Evolutionary conservation across 2,329 filamentous ascomycete species (phyloP), one percentile per base, ranked within the genome.

Genomic region (Aureobasidium sp.): DNA sequence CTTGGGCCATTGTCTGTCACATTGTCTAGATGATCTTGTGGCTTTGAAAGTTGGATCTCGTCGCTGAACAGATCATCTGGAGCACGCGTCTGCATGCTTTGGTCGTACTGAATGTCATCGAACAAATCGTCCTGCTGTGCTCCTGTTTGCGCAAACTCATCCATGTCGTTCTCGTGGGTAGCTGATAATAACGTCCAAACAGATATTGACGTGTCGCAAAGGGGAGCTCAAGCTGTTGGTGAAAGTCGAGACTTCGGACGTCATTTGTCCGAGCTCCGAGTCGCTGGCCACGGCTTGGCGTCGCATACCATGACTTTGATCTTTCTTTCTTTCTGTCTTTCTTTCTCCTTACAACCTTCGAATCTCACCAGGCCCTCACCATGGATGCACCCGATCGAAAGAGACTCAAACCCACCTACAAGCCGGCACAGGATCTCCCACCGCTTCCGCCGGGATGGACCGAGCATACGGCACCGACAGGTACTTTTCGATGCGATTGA

Each of bases 391-490:
- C 56, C 5, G 54, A 56, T 14, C 54, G 49, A 22, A 58, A 53
- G 48, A 89, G 89, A 85, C 74, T 91, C 44, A 89, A 83, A 65
- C 88, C 85, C 17, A 90, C 87, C n/a, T 83, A 90, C 69, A 81
- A 79, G 56, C 76, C 81, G 19, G 77, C 41, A 66, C 66, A 57
- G n/a, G 47, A 57, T 19, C 59, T 54, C 11, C 75, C 80, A 40
- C 81, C 86, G 30, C 75, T 96, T 1, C 85, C 84, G 24, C 76
- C 84, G 38, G 90, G 88, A 58, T 96, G 90, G 90, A 88, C 86
- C n/a, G 88, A 95, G 69, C 90, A 96, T 71, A 90, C 84, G 70
- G 89, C 90, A 49, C 90, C 90, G 5, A 85, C 85, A 47, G 81
- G 81, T 4, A 41, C 35, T 39, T 11, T 27, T 22, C 6, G n/a